A percentile compares a stretch with the other conserved stretches of the same genome.
phyloP scores from a whole-genome alignment of 345 rosid species.

The Microthlaspi erraticum region DNA sequence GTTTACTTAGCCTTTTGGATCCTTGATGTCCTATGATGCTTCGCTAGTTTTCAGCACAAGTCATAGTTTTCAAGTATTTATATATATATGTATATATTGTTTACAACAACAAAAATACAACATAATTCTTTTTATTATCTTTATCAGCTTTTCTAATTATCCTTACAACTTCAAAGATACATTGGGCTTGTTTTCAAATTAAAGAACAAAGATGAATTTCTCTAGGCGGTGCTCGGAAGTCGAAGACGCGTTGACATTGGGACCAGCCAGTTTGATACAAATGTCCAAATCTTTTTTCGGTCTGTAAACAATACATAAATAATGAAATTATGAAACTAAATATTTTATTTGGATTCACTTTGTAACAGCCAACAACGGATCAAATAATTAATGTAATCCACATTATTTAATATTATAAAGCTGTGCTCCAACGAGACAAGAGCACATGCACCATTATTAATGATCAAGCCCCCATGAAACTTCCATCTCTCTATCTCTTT shows the following conservation, averaged over 20 bases:
- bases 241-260: constrained; percentile 39
- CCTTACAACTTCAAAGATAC: too few species aligned
- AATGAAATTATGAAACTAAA: neutral
- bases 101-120: too few species aligned
- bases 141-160: too few species aligned
- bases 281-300: constrained; percentile 37
- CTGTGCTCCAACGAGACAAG: constrained; percentile 35
- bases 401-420: constrained; percentile 1
- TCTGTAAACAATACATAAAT: constrained; percentile 6
- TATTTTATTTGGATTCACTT: constrained; percentile 20
- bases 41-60: too few species aligned
- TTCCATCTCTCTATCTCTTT: constrained; percentile 26
- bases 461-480: constrained; percentile 33
- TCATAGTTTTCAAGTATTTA: too few species aligned
- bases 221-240: constrained; percentile 37
- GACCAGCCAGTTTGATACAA: too few species aligned
- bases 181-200: constrained; percentile 15
- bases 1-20: too few species aligned
- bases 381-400: too few species aligned
- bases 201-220: neutral
- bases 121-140: too few species aligned
- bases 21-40: too few species aligned
- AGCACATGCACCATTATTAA: constrained; percentile 34
- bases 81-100: too few species aligned
- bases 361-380: too few species aligned